Evolutionary conservation across 176 grass and related monocot genomes (phyloP).

Genomic region (Chloris gayana): DNA sequence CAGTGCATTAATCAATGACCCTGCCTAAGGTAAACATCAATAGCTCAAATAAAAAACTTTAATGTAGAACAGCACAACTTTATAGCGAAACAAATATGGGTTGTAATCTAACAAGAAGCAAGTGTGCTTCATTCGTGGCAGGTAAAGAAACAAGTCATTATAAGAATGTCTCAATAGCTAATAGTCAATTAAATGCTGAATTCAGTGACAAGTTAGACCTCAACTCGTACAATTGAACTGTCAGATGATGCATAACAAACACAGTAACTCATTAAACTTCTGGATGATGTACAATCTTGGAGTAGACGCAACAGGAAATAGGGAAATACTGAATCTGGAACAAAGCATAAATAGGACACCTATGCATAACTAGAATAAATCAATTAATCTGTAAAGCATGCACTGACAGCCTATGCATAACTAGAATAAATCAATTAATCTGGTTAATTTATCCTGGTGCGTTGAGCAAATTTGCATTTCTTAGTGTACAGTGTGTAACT

Average conservation of each 20-base stretch:
- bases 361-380: neutral
- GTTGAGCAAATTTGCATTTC: constrained; percentile 13
- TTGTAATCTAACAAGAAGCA: neutral
- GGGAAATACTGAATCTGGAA: constrained; percentile 1
- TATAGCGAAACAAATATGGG: constrained; percentile 17
- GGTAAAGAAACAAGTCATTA: constrained; percentile 2
- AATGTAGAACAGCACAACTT: constrained; percentile 19
- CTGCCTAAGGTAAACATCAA: constrained; percentile 28
- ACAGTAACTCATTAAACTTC: neutral
- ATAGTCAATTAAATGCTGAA: neutral
- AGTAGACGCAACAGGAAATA: neutral
- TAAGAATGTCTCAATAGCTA: neutral
- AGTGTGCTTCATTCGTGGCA: neutral
- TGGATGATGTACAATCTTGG: neutral
- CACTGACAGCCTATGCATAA: neutral
- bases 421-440: neutral
- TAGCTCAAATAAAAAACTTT: constrained; percentile 9
- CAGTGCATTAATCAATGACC: neutral
- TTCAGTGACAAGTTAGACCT: neutral
- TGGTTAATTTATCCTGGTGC: neutral
- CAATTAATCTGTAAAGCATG: neutral
- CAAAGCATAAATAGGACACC: neutral
- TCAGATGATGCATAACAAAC: constrained; percentile 2
- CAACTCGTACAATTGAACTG: neutral
- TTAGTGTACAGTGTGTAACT: constrained; percentile 22